A percentile compares a stretch with the other conserved stretches of the same genome.
Conservation (phyloP, 2,329 filamentous ascomycete genomes). For the Phialemonium atrogriseum region DNA sequence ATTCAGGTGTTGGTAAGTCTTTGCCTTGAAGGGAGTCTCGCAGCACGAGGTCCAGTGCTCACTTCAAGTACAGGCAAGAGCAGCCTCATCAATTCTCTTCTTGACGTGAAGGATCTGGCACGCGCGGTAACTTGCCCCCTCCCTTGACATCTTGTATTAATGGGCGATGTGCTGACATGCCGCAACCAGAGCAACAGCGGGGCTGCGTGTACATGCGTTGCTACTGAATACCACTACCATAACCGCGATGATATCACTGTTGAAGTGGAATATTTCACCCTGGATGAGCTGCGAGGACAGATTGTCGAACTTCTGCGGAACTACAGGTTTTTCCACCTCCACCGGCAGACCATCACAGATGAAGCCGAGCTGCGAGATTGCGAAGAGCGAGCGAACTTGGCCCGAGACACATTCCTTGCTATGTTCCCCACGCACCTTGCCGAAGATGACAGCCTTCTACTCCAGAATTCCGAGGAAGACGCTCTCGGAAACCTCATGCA, state of each 20-base stretch:
- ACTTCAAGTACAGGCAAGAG: no score
- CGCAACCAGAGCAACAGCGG: slow-evolving; percentile 35
- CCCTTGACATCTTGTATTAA: no score
- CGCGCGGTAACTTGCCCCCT: no score
- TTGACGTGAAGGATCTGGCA: slow-evolving; percentile 30
- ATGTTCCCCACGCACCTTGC: slow-evolving; percentile 24
- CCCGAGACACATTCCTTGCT: slow-evolving; percentile 25
- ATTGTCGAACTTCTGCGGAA: slow-evolving; percentile 23
- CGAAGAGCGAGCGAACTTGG: slow-evolving; percentile 22
- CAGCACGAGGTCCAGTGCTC: no score
- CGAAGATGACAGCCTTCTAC: not conserved
- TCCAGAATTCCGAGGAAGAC: no score
- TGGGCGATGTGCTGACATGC: no score
- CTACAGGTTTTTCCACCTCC: slow-evolving; percentile 27
- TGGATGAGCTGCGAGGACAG: slow-evolving; percentile 23
- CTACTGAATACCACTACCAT: slow-evolving; percentile 36
- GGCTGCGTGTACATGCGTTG: slow-evolving; percentile 38
- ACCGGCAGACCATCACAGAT: slow-evolving; percentile 9
- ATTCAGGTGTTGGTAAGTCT: slow-evolving; percentile 39
- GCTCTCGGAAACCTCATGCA: no score
- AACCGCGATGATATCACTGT: slow-evolving; percentile 22
- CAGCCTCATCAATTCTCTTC: slow-evolving; percentile 38
- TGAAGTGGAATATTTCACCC: slow-evolving; percentile 23
- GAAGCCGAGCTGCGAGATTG: slow-evolving; percentile 16
- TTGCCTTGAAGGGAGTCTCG: no score